A percentile compares a stretch with the other conserved stretches of the same genome.
phyloP scores from a whole-genome alignment of 768 basidiomycete genomes.

The Calocybe indica region DNA sequence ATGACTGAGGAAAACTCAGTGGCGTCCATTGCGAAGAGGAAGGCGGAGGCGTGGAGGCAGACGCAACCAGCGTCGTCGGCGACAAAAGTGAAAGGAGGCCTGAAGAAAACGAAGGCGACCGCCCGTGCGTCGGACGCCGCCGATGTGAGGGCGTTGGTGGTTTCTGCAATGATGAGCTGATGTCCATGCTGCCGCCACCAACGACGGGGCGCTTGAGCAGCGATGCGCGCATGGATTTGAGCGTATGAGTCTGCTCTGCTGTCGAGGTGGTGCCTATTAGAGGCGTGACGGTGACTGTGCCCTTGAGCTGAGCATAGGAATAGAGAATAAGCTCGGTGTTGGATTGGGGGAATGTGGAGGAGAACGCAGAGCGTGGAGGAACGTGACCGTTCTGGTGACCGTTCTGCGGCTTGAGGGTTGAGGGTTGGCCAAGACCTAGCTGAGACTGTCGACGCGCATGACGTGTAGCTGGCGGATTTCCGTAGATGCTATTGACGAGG shows the following conservation, averaged over 20 bases:
- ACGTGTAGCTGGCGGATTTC: slow-evolving; percentile 18
- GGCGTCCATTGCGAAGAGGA: slow-evolving; percentile 6
- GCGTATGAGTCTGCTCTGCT: slow-evolving; percentile 37
- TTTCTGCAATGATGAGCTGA: slow-evolving; percentile 40
- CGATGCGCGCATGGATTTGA: slow-evolving; percentile 42
- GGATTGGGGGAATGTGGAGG: slow-evolving; percentile 38
- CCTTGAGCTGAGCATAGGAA: slow-evolving; percentile 77
- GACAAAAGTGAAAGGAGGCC: slow-evolving; percentile 47
- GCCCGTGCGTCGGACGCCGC: slow-evolving; percentile 33
- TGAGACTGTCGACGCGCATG: slow-evolving; percentile 29
- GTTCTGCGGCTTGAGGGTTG: slow-evolving; percentile 15
- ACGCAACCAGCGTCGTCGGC: slow-evolving; percentile 24
- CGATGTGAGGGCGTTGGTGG: slow-evolving; percentile 15
- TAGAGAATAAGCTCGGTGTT: slow-evolving; percentile 73
- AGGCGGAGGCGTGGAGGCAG: slow-evolving; percentile 8
- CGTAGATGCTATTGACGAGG: slow-evolving; percentile 22
- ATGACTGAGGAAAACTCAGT: neutral
- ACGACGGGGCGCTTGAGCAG: slow-evolving; percentile 44
- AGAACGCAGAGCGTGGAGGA: slow-evolving; percentile 32
- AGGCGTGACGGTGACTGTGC: slow-evolving; percentile 57
- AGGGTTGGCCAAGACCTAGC: slow-evolving; percentile 43
- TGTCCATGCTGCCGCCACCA: slow-evolving; percentile 80
- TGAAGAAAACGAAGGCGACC: slow-evolving; percentile 46
- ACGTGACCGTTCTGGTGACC: slow-evolving; percentile 8
- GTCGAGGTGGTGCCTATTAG: slow-evolving; percentile 28